Percentiles rank a stretch among this genome's conserved stretches.
phyloP scores from a whole-genome alignment of 1,139 yeast genomes.

The Kurtzmaniella quercitrusa region DNA sequence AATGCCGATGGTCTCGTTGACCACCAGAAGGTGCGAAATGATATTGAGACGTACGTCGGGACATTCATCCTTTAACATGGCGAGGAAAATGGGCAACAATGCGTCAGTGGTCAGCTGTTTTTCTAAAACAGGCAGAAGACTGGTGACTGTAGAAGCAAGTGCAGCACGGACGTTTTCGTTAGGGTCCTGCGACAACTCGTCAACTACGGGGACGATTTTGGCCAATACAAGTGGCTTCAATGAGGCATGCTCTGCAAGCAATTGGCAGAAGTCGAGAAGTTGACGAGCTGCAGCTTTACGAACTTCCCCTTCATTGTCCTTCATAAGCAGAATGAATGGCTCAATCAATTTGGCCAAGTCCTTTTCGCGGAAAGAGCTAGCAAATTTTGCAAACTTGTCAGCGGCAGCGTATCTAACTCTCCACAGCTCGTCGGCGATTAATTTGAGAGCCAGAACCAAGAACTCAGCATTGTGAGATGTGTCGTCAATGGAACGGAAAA shows the following conservation, averaged over 20 bases:
- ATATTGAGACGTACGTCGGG: slow-evolving; percentile 95
- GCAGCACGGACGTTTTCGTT: slow-evolving; percentile 93
- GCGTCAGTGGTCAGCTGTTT: slow-evolving; percentile 80
- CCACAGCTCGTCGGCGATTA: slow-evolving; percentile 92
- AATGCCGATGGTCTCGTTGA: slow-evolving; percentile 92
- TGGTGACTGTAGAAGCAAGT: slow-evolving; percentile 82
- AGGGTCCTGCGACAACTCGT: slow-evolving; percentile 81
- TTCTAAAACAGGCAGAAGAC: slow-evolving; percentile 81
- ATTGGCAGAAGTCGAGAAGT: slow-evolving; percentile 71
- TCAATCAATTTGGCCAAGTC: slow-evolving; percentile 57
- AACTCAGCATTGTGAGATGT: slow-evolving; percentile 57
- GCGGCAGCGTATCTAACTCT: slow-evolving; percentile 98
- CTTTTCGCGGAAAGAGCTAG: slow-evolving; percentile 57
- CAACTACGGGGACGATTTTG: slow-evolving; percentile 80
- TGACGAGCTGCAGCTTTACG: slow-evolving; percentile 93
- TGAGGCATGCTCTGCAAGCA: slow-evolving; percentile 23
- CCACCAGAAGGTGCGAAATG: slow-evolving; percentile 85
- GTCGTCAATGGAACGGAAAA: slow-evolving; percentile 57
- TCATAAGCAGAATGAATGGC: slow-evolving; percentile 72
- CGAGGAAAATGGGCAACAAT: slow-evolving; percentile 81
- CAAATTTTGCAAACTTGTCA: slow-evolving; percentile 77
- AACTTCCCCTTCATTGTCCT: slow-evolving; percentile 95
- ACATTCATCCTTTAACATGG: slow-evolving; percentile 94
- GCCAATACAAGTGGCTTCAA: slow-evolving; percentile 43
- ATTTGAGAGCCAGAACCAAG: slow-evolving; percentile 52